Conservation (phyloP, 768 basidiomycete species). For the Baorangia bicolor region DNA sequence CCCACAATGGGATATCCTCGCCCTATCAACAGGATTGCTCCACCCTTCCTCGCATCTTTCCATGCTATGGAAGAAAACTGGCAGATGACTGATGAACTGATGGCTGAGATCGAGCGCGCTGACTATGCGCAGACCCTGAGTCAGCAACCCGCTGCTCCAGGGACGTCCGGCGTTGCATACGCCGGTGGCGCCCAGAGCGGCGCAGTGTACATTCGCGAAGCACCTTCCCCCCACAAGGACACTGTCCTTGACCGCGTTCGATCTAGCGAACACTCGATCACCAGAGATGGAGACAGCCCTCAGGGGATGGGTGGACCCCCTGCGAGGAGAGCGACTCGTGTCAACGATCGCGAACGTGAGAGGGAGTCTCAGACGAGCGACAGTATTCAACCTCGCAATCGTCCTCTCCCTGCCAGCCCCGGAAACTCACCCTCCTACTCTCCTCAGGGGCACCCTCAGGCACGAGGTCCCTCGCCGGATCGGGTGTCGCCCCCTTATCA, state of each 20-base stretch:
- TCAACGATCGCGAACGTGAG: slow-evolving; percentile 37
- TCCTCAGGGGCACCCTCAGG: slow-evolving; percentile 41
- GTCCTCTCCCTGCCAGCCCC: slow-evolving; percentile 36
- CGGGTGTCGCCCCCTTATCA: slow-evolving; percentile 50
- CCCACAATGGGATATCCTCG: slow-evolving; percentile 57
- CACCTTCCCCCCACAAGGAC: slow-evolving; percentile 47
- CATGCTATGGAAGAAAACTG: slow-evolving; percentile 56
- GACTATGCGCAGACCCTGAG: slow-evolving; percentile 59
- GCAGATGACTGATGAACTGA: slow-evolving; percentile 67
- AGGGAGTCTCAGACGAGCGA: slow-evolving; percentile 41
- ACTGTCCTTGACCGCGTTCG: slow-evolving; percentile 56
- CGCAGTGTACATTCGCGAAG: slow-evolving; percentile 34
- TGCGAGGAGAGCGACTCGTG: slow-evolving; percentile 23
- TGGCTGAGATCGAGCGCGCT: slow-evolving; percentile 72
- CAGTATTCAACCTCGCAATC: slow-evolving; percentile 22
- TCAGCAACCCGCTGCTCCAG: slow-evolving; percentile 38
- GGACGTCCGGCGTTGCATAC: slow-evolving; percentile 45
- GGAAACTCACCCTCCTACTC: slow-evolving; percentile 39
- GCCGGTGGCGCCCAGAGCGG: slow-evolving; percentile 46
- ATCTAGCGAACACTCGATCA: slow-evolving; percentile 50
- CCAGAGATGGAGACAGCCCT: slow-evolving; percentile 49
- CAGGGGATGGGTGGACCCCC: slow-evolving; percentile 24
- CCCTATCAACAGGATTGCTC: slow-evolving; percentile 55
- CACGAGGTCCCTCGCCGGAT: slow-evolving; percentile 52
- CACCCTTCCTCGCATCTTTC: slow-evolving; percentile 56